A percentile compares a stretch with the other conserved stretches of the same genome.
Conservation (phyloP, 768 basidiomycete genomes). For the Boletus tylopilopsis region DNA sequence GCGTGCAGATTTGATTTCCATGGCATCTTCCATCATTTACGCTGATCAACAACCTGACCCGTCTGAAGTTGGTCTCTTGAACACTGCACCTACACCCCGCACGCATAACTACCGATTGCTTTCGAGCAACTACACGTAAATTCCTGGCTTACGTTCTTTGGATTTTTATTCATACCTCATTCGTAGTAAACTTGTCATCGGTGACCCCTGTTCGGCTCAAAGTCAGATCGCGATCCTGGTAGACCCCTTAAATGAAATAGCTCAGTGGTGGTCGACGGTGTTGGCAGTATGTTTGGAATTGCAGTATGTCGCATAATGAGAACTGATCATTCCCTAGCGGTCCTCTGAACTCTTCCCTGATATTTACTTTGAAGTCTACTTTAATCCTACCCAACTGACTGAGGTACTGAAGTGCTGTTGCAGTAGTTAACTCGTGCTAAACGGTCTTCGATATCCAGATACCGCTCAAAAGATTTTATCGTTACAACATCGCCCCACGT, state of each 20-base stretch:
- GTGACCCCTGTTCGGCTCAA: conserved; percentile 62
- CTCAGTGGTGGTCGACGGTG: conserved; percentile 83
- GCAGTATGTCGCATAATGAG: background rate
- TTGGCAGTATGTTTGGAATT: conserved; percentile 51
- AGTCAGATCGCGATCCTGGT: conserved; percentile 70
- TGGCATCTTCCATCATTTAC: conserved; percentile 69
- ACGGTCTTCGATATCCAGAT: conserved; percentile 42
- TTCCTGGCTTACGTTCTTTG: conserved; percentile 5
- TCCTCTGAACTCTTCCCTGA: conserved; percentile 49
- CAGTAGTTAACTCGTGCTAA: background rate
- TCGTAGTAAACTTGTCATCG: conserved; percentile 62
- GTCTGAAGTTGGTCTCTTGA: conserved; percentile 69
- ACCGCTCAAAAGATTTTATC: conserved; percentile 91
- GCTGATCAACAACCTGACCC: conserved; percentile 69
- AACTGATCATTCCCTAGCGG: conserved; percentile 10
- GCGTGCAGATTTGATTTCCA: conserved; percentile 57
- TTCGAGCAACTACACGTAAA: conserved; percentile 63
- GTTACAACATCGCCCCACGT: conserved; percentile 59
- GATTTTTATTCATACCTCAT: background rate
- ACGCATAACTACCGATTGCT: conserved; percentile 57
- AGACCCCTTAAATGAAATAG: conserved; percentile 81
- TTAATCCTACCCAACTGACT: conserved; percentile 63
- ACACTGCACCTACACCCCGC: conserved; percentile 57
- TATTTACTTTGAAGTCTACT: conserved; percentile 68
- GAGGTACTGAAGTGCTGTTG: conserved; percentile 50